phyloP scores from a whole-genome alignment of 2,329 filamentous ascomycete genomes.

The Clarireedia homoeocarpa region DNA sequence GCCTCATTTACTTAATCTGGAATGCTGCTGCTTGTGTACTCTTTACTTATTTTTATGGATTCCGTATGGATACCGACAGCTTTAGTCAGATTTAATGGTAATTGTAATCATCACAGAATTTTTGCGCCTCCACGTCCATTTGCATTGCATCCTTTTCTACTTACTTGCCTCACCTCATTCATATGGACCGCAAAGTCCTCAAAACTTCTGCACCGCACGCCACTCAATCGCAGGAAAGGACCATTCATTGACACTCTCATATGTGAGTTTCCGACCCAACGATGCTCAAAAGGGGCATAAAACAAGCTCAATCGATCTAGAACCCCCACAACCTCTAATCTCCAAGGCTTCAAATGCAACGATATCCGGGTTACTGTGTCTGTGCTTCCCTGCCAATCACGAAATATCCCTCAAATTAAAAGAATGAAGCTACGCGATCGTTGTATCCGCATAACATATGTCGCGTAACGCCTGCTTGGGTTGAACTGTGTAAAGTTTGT shows the following conservation, averaged over 20 bases:
- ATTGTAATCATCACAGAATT: background rate
- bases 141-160: background rate
- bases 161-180: background rate
- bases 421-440: background rate
- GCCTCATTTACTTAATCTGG: background rate
- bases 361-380: background rate
- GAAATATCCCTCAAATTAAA: background rate
- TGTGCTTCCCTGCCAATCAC: background rate
- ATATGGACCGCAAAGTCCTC: too few relatives aligned
- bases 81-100: constrained; percentile 8
- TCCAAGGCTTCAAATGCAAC: background rate
- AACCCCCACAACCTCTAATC: background rate
- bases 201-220: background rate
- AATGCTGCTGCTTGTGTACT: background rate
- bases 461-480: background rate
- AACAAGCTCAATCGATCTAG: background rate
- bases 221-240: background rate
- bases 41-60: background rate
- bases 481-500: background rate
- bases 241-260: background rate
- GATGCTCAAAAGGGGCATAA: background rate
- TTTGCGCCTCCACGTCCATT: background rate
- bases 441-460: background rate
- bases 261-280: background rate
- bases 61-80: background rate